phyloP scores from a whole-genome alignment of 495 filamentous ascomycete species.

The Aspergillus biplanus region DNA sequence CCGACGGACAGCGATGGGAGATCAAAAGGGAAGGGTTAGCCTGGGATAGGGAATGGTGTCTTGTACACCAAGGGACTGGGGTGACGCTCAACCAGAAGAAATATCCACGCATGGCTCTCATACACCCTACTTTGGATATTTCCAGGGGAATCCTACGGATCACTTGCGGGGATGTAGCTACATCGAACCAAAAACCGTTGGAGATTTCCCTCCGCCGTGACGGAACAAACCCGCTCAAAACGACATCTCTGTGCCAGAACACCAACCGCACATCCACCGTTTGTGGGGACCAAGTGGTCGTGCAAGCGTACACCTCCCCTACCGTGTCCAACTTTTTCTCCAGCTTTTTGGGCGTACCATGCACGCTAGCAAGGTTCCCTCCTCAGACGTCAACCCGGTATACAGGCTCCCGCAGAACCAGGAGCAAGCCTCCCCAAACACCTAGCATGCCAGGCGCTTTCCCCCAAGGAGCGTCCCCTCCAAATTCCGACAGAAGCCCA shows the following conservation, averaged over 20 bases:
- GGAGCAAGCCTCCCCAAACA: constrained; percentile 33
- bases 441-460: constrained; percentile 59
- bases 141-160: constrained; percentile 57
- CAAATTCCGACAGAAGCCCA: constrained; percentile 38
- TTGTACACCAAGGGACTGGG: constrained; percentile 81
- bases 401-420: constrained; percentile 49
- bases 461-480: constrained; percentile 50
- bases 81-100: constrained; percentile 80
- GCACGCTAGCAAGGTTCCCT: constrained; percentile 79
- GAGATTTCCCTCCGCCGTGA: constrained; percentile 65
- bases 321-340: constrained; percentile 76
- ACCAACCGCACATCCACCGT: constrained; percentile 60
- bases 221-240: constrained; percentile 54
- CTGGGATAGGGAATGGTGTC: constrained; percentile 94
- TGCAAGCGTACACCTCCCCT: constrained; percentile 66
- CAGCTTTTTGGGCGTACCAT: constrained; percentile 70
- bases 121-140: constrained; percentile 72
- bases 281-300: constrained; percentile 74
- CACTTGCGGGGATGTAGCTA: constrained; percentile 34
- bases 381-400: constrained; percentile 61
- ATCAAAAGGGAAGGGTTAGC: constrained; percentile 76
- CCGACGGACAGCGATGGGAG: constrained; percentile 67
- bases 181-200: constrained; percentile 28
- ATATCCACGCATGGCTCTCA: constrained; percentile 80
- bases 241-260: constrained; percentile 39